Base-by-base conservation (phyloP, 352 stramenopile species). In the Phytophthora constricta region DNA sequence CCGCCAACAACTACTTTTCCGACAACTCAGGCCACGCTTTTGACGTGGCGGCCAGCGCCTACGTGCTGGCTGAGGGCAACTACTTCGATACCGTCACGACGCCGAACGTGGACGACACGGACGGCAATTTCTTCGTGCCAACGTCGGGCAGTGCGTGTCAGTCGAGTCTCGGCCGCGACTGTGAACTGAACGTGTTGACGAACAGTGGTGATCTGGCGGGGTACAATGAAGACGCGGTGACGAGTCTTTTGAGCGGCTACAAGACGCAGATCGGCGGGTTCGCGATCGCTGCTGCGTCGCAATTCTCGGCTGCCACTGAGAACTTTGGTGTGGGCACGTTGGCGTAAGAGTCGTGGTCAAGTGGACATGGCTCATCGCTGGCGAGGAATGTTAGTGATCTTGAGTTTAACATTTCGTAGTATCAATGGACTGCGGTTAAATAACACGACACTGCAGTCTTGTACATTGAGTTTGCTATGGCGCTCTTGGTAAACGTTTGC, bases 1-100 rank as follows among this genome's bases (percentile, higher is more conserved):
- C 62, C n/a, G 62, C 41, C 52, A 73, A 73, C 62, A 74, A 79
- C 58, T 72, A 73, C 62, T 72, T 68, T 28, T 41, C 42, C 26
- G 46, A 68, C 28, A 68, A 62, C 33, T 62, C 52, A 7, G 61
- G 45, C 25, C 61, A 68, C 26, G 43, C 51, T 1, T 73, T 76
- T 16, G 64, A 77, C 19, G 59, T 77, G n/a, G 63, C 53, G 0
- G 27, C 16, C 11, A 67, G 53, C 19, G 58, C 28, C 1, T 73
- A 76, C 34, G 63, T 73, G 41, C 28, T 76, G 39, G 59, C 63
- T 4, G 68, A 72, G 26, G 62, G 54, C 45, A 75, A 71, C 51
- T 68, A 70, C 62, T 67, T 71, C 23, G 50, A 63, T 2, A 20
- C 67, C 13, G 61, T 74, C 7, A 70, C 33, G 55, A 59, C 55